Evolutionary conservation across 73 alveolate genomes (phyloP).

Genomic region (Tetrahymena elliotti): DNA sequence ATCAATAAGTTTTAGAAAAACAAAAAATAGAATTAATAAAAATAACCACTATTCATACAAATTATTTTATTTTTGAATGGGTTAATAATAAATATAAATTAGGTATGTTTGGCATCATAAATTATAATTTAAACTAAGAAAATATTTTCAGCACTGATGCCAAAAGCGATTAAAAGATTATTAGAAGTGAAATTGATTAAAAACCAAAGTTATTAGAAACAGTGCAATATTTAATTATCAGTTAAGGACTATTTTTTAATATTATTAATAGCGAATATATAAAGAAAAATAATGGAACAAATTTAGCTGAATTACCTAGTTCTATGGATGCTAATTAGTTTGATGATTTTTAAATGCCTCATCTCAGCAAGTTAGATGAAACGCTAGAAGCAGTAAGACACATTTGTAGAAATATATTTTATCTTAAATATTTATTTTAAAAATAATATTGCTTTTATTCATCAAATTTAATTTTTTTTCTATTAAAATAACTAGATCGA

Average conservation of each 20-base stretch:
- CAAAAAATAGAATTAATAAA: background rate
- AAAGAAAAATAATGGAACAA: background rate
- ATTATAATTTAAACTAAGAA: too few relatives aligned
- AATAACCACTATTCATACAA: background rate
- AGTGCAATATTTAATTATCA: background rate
- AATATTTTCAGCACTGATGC: background rate
- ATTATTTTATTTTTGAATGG: too few relatives aligned
- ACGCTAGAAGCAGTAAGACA: constrained; percentile 1
- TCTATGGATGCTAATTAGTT: background rate
- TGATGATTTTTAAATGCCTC: background rate
- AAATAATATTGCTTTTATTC: background rate
- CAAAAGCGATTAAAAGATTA: too few relatives aligned
- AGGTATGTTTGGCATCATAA: background rate
- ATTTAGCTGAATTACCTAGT: background rate
- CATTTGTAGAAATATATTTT: background rate
- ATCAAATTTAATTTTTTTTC: background rate
- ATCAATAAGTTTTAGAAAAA: background rate
- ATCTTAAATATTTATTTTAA: background rate
- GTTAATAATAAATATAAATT: too few relatives aligned
- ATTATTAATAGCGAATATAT: background rate
- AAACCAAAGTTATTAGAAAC: too few relatives aligned
- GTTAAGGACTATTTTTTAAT: too few relatives aligned
- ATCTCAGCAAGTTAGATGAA: constrained; percentile 1
- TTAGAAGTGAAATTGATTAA: too few relatives aligned
- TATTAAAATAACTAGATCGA: background rate